Evolutionary conservation across 116 monocot species (phyloP), one percentile per base, ranked within the genome.

Genomic region (Phalaenopsis hybrid): DNA sequence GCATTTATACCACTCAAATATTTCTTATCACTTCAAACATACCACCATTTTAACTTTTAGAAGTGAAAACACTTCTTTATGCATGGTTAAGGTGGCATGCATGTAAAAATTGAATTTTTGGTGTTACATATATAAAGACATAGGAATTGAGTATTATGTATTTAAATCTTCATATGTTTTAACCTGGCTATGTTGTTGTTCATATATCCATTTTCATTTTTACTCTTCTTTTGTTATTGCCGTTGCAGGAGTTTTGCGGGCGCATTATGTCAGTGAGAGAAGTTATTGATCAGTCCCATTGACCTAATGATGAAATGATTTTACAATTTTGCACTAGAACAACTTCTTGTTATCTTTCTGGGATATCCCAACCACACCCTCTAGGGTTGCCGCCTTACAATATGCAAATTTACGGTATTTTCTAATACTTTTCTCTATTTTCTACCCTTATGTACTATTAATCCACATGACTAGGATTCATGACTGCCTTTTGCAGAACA

Each of bases 221-320:
- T 10, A 18, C 25, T 76, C 44, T 78, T 55, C 58, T 45, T 20
- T 67, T 48, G 13, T 86, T 80, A 8, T 49, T 68, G 58, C 16
- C 51, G 8, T 48, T 70, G 74, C 86, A 92, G 92, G 86, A 82
- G 77, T 86, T 89, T 76, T 85, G 69, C 82, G 92, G 92, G 44
- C 89, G 92, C 33, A 44, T 61, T 75, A 46, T 92, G 49, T 57
- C 88, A 77, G 83, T 92, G 45, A 84, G 86, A 79, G 84, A 89
- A 80, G 86, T 81, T 78, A 8, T 79, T 43, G 78, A 82, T 44
- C 28, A 28, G 28, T 28, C 28, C 28, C 28, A 28, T 28, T 28
- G 28, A 28, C 28, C 28, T 28, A 28, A 44, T 45, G 45, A 75
- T n/a, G 44, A 44, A n/a, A 44, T n/a, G 69, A 13, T 72, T 37